These are phyloP conservation scores for Moringa oleifera DNA, from an alignment of 345 rosid genomes.

Conservation along the genomic window DNA sequence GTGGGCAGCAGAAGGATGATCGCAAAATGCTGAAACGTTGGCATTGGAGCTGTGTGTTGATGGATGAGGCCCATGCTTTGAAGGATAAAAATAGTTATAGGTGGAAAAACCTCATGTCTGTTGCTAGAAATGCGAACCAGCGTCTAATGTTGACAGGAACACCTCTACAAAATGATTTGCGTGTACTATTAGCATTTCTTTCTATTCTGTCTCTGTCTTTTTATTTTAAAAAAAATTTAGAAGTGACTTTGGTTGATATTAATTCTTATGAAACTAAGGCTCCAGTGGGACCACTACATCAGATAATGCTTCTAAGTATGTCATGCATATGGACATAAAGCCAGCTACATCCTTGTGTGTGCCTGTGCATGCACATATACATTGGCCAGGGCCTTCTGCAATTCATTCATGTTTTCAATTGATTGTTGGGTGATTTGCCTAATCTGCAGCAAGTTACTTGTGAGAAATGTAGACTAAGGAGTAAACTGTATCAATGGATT, in stretches of 20 bases:
- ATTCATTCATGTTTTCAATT: neutral
- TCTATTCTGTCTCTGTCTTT: neutral
- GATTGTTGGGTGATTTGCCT: neutral
- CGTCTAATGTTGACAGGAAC: slow-evolving; percentile 99
- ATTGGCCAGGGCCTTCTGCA: neutral
- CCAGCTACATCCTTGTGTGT: no score
- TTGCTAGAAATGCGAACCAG: slow-evolving; percentile 88
- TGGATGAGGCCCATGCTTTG: slow-evolving; percentile 99
- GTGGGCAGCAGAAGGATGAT: slow-evolving; percentile 96
- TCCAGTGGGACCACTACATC: no score
- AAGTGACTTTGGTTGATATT: no score
- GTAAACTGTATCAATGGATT: neutral
- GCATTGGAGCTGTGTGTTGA: slow-evolving; percentile 96
- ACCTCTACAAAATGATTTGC: slow-evolving; percentile 96
- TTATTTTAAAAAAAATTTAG: no score
- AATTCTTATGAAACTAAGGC: no score
- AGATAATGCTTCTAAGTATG: no score
- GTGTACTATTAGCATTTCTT: slow-evolving; percentile 38
- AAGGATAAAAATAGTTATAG: slow-evolving; percentile 94
- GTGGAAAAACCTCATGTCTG: slow-evolving; percentile 95
- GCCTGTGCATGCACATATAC: neutral
- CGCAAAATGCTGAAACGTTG: slow-evolving; percentile 81
- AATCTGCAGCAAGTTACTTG: neutral
- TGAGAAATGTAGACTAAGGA: neutral
- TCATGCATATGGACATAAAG: no score